Evolutionary conservation across 1,284 basidiomycete species (phyloP), one percentile per base, ranked within the genome.

Genomic region (Sporisorium reilianum): DNA sequence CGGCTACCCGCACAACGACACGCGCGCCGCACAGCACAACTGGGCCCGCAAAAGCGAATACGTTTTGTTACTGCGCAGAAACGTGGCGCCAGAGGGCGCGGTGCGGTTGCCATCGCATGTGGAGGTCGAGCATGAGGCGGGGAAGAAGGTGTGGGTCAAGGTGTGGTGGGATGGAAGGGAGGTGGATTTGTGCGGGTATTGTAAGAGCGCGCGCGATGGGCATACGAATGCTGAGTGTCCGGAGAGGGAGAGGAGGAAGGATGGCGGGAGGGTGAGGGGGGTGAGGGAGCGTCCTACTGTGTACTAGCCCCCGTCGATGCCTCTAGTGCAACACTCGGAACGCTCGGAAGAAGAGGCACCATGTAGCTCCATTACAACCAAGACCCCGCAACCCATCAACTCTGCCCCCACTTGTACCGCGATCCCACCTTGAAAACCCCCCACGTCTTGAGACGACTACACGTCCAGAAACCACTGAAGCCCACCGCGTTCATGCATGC

Each of bases 111-210:
- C 49, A 14, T 14, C 34, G 1, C 22, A 25, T 12, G 2, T 51
- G 5, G 7, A 58, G 3, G 14, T 40, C 10, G 12, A 9, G 5
- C 8, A 42, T 32, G 1, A 6, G 23, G 16, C 7, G 3, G 30
- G 48, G 7, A 36, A 26, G n/a, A 16, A 22, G 0, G 20, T 20
- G 1, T 45, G 30, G 26, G 11, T 45, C 7, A 49, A 49, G 11
- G 3, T 57, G n/a, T 57, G 18, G n/a, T 57, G 55, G 55, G 45
- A 48, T 3, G 45, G 16, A 1, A 20, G 45, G 25, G 25, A 22
- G 3, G 34, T 25, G 6, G 46, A 49, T 16, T 36, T 57, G 18
- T 57, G 55, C 36, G 16, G 41, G n/a, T 57, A 57, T 36, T 57
- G 55, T n/a, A 57, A 57, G 12, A 22, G 8, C 14, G 26, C 36